Percentiles rank a stretch among this genome's conserved stretches.
phyloP scores from a whole-genome alignment of 2,329 filamentous ascomycete species.

The Hymenoscyphus linearis region DNA sequence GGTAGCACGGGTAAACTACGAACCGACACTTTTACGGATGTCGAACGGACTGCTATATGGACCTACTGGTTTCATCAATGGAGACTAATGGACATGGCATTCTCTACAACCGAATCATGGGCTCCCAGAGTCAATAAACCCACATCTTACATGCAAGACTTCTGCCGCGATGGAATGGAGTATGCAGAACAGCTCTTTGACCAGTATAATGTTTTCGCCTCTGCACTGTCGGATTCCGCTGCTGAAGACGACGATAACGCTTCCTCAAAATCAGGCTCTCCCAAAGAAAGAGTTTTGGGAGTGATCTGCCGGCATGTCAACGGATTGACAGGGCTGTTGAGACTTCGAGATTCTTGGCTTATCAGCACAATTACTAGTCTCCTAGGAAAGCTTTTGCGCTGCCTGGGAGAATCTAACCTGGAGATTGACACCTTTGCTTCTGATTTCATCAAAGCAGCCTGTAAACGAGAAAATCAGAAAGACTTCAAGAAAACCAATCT shows the following conservation, averaged over 20 bases:
- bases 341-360: slow-evolving; percentile 82
- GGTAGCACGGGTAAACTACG: slow-evolving; percentile 48
- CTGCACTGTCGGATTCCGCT: slow-evolving; percentile 34
- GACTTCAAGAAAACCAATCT: slow-evolving; percentile 70
- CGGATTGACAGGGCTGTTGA: slow-evolving; percentile 77
- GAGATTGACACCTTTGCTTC: slow-evolving; percentile 58
- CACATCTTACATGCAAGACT: slow-evolving; percentile 70
- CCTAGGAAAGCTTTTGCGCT: slow-evolving; percentile 75
- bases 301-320: slow-evolving; percentile 61
- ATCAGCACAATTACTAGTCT: slow-evolving; percentile 77
- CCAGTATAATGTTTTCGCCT: slow-evolving; percentile 74
- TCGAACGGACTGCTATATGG: slow-evolving; percentile 39
- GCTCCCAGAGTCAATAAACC: slow-evolving; percentile 53
- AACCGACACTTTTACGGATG: slow-evolving; percentile 20
- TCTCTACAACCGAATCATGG: slow-evolving; percentile 80
- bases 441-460: slow-evolving; percentile 58
- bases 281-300: slow-evolving; percentile 50
- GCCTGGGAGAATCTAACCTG: slow-evolving; percentile 72
- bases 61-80: slow-evolving; percentile 85
- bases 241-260: slow-evolving; percentile 23
- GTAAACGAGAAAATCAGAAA: slow-evolving; percentile 51
- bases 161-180: slow-evolving; percentile 92
- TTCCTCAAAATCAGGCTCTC: slow-evolving; percentile 26
- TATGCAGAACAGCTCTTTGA: slow-evolving; percentile 81
- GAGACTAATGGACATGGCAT: slow-evolving; percentile 74